phyloP scores from a whole-genome alignment of 2,329 filamentous ascomycete genomes.

The Tolypocladium album region DNA sequence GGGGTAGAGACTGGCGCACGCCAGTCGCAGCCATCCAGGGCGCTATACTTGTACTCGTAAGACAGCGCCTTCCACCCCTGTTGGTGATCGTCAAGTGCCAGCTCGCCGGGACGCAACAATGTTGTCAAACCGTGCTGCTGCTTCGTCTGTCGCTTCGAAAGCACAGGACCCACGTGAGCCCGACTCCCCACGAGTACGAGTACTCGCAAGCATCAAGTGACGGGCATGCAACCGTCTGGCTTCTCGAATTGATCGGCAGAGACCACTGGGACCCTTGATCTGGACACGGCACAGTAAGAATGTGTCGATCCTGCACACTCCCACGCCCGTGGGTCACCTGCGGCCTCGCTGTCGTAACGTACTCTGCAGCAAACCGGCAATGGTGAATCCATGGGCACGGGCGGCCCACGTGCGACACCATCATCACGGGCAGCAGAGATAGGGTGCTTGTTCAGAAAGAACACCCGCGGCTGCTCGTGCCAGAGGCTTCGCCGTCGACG shows the following conservation, averaged over 20 bases:
- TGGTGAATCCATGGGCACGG: neutral
- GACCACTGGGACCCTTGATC: neutral
- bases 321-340: neutral
- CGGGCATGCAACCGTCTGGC: neutral
- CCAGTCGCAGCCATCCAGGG: neutral
- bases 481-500: neutral
- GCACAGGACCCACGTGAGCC: neutral
- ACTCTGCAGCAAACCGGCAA: neutral
- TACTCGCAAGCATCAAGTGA: neutral
- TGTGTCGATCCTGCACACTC: neutral
- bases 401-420: neutral
- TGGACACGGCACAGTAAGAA: neutral
- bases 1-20: neutral
- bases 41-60: too few relatives aligned
- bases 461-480: neutral
- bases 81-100: neutral
- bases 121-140: neutral
- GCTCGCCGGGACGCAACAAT: neutral
- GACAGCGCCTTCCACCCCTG: too few relatives aligned
- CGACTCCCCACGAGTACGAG: neutral
- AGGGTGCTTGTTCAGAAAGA: neutral
- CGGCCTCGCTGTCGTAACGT: neutral
- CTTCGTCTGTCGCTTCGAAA: neutral
- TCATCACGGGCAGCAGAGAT: neutral
- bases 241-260: neutral